phyloP scores from a whole-genome alignment of 345 rosid species.

The Salix brachista region DNA sequence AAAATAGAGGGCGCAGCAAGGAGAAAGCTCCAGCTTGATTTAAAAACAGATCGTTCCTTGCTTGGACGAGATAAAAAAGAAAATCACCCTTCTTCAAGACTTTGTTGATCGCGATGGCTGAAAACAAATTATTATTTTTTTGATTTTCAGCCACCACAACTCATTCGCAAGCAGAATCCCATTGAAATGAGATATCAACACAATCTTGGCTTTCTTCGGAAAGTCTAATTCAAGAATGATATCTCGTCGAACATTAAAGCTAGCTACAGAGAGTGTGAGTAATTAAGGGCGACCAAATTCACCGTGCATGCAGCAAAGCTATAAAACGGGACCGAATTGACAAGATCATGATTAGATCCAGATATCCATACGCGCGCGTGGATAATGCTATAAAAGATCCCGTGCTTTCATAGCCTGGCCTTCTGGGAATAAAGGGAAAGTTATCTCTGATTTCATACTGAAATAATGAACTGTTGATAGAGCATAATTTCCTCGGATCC shows the following conservation, averaged over 20 bases:
- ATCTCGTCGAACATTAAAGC: no score
- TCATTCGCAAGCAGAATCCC: no score
- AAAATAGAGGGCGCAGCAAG: no score
- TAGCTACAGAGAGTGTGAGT: background rate
- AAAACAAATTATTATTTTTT: no score
- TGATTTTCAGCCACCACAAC: no score
- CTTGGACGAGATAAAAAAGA: background rate
- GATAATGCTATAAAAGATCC: conserved; percentile 8
- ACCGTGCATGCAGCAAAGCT: background rate
- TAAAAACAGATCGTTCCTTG: background rate
- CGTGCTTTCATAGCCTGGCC: conserved; percentile 6
- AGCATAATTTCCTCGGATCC: conserved; percentile 3
- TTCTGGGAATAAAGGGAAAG: conserved; percentile 3
- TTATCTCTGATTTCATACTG: background rate
- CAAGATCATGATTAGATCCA: background rate
- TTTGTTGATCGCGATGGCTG: no score
- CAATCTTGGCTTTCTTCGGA: no score
- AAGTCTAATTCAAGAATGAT: no score
- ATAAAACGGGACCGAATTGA: background rate
- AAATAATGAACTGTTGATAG: background rate
- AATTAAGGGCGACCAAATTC: background rate
- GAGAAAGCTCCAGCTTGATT: no score
- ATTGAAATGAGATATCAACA: no score
- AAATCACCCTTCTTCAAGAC: no score
- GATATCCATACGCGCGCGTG: background rate